Base-by-base conservation (phyloP, 140 eudicot species). In the Flaveria floridana region DNA sequence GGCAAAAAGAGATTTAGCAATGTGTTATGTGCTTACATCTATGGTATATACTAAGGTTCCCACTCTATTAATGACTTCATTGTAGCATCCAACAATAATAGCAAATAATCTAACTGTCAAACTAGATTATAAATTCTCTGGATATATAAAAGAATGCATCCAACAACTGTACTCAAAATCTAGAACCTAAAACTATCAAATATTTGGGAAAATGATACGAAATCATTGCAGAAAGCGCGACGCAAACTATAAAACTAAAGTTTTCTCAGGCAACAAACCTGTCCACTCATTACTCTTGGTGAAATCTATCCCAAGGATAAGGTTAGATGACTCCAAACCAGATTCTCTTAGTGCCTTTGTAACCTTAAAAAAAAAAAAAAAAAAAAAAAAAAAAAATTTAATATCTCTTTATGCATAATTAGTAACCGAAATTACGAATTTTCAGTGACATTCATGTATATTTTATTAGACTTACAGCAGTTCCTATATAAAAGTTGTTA, bases 261-360 rank as follows among this genome's bases (percentile, higher is more conserved):
- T 65, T 63, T 51, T 14, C 3, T 15, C 11, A 50, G 20, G 18
- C 14, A 56, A 83, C 85, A 53, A 28, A 90, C 95, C 96, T 82
- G 95, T 88, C 97, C 97, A 90, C 79, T 90, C 97, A 9, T 90
- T 90, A 79, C 97, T 90, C 81, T 90, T 88, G 1, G 95, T 90
- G 69, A 90, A 90, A 85, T 90, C 97, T 75, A 90, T 82, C 37
- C 92, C 95, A 42, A 88, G 53, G 69, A 90, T 88, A 69, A 90
- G 86, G 79, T 90, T 90, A 64, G 97, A 90, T 16, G 97, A 90
- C 87, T 90, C 97, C 13, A 90, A 86, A 25, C 97, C 97, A 19
- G 92, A 74, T 70, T 62, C 90, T 81, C 92, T 84, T 52, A 90
- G 73, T 66, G 97, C 97, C 69, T 57, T 56, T 59, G 95, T 88